Base-by-base conservation (phyloP, 257 asterid genomes). In the Gynochthodes officinalis region DNA sequence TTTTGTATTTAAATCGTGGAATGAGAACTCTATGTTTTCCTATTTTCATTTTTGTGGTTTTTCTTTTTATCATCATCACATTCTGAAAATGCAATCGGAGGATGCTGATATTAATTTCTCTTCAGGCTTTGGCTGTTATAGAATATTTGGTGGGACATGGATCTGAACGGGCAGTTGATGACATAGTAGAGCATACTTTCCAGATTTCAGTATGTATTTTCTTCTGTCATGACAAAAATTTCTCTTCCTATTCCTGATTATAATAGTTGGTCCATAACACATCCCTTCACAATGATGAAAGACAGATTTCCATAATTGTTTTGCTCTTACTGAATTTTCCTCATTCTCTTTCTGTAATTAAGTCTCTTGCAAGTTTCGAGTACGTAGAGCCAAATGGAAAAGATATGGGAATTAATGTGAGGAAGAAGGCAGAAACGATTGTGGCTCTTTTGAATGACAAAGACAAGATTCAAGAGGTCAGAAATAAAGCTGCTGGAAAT, bases 91-190 rank as follows among this genome's bases (percentile, higher is more conserved):
- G n/a, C n/a, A n/a, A n/a, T 62, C 63, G 21, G 40, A 37, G 50
- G 53, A 35, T 43, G 33, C 68, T 81, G 63, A 58, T 64, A 66
- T 49, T 62, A 69, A 55, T 63, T 69, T 78, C 67, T 54, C 60
- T 49, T 71, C 76, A 94, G 99, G 78, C 98, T 66, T 78, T 94
- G 88, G 87, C 97, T 77, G 97, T 91, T 76, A 83, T 94, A 74
- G 99, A 94, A 88, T 94, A 94, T 83, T 87, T 94, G 97, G 92
- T 91, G 86, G 90, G 85, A 25, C 96, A 94, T 75, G 99, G 99
- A 81, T 90, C 99, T 50, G 99, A 89, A 68, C 97, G 98, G 75
- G 90, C 94, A 77, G 96, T 93, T 79, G 97, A 90, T 82, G 98
- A 93, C 81, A 93, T 93, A 75, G 75, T 93, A 73, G 98, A 89